Evolutionary conservation across 1,284 basidiomycete genomes (phyloP).

Genomic region (Caloboletus firmus): DNA sequence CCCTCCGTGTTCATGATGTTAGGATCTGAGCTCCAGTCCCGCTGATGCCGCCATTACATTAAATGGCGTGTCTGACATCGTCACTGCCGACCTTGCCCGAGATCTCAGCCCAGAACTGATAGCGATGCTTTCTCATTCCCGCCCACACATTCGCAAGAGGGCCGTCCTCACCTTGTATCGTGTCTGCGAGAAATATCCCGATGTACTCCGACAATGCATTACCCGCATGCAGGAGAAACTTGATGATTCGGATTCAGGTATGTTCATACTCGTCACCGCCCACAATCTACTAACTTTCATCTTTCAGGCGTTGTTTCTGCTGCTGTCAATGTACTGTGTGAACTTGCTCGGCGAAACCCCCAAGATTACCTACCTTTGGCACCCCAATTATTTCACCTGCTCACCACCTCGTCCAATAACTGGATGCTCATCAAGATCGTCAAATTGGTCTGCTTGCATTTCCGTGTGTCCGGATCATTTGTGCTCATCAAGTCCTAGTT

Average conservation of each 20-base stretch:
- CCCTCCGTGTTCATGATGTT: constrained; percentile 8
- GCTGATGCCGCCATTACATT: constrained; percentile 81
- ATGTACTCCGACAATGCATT: constrained; percentile 67
- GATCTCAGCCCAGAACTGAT: constrained; percentile 89
- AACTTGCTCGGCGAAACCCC: constrained; percentile 81
- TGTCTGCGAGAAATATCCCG: constrained; percentile 77
- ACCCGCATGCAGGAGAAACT: constrained; percentile 79
- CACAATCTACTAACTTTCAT: neutral
- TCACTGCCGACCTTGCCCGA: constrained; percentile 84
- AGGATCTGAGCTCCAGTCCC: constrained; percentile 83
- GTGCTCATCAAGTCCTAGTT: constrained; percentile 56
- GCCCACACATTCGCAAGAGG: constrained; percentile 85
- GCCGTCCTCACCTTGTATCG: constrained; percentile 84
- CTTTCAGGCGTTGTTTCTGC: constrained; percentile 83
- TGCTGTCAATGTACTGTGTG: constrained; percentile 92
- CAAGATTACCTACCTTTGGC: constrained; percentile 81
- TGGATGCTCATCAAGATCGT: constrained; percentile 99
- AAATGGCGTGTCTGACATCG: constrained; percentile 86
- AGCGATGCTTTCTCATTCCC: constrained; percentile 88
- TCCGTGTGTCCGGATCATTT: neutral
- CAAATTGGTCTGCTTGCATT: constrained; percentile 69
- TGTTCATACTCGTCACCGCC: constrained; percentile 15
- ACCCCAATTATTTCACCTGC: constrained; percentile 91
- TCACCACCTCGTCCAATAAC: constrained; percentile 95
- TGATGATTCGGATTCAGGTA: constrained; percentile 82